Conservation (phyloP, 148 eudicot genomes). For the Chenopodium album region DNA sequence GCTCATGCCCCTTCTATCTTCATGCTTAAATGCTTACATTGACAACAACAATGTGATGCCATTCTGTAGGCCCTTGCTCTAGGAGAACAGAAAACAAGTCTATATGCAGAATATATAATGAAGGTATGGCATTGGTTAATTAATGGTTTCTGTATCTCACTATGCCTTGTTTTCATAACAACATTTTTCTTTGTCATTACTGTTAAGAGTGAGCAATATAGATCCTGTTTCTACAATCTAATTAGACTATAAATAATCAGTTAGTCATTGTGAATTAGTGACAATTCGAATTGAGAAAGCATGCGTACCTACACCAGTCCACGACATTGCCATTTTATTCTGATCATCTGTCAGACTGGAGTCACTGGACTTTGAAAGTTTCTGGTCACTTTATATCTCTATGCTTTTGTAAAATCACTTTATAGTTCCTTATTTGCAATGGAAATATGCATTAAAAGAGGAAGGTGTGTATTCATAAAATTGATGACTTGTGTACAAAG, state of each 20-base stretch:
- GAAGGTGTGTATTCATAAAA: constrained; percentile 12
- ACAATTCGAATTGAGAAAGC: not conserved
- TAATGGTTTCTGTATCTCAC: not conserved
- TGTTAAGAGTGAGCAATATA: not conserved
- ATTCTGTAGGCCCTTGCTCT: constrained; percentile 71
- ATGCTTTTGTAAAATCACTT: not conserved
- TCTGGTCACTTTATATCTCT: not conserved
- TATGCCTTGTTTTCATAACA: not conserved
- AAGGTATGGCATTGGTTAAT: constrained; percentile 51
- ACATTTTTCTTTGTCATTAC: not conserved
- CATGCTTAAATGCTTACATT: not conserved
- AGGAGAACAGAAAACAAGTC: constrained; percentile 69
- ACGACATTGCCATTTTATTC: not conserved
- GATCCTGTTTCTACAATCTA: not conserved
- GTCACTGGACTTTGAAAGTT: not conserved
- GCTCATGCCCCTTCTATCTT: not conserved
- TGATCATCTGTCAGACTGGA: not conserved
- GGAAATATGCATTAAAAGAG: not conserved
- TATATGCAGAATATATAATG: constrained; percentile 78
- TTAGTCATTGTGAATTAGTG: not conserved
- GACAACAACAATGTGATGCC: constrained; percentile 17
- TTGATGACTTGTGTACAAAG: constrained; percentile 54
- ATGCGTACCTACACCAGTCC: not conserved
- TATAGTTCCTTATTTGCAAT: not conserved
- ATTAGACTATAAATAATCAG: not conserved